Percentiles rank a stretch among this genome's conserved stretches.
Conservation (phyloP, 2,329 filamentous ascomycete species). For the Arthrinium phaeospermum region DNA sequence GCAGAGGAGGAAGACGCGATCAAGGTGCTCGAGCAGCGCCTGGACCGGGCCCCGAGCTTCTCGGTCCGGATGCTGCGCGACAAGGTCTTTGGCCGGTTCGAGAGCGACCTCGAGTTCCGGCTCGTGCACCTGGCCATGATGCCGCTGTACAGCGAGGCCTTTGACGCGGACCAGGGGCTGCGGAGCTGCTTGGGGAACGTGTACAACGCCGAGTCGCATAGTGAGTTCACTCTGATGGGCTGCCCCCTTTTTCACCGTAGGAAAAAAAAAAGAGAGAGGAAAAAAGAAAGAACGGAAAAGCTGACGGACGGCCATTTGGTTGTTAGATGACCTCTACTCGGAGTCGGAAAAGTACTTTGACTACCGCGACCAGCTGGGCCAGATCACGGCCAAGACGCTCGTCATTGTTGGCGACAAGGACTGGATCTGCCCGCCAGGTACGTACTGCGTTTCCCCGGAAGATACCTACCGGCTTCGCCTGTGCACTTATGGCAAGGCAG, state of each 20-base stretch:
- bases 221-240: slow-evolving; percentile 29
- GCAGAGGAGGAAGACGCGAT: slow-evolving; percentile 43
- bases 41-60: slow-evolving; percentile 42
- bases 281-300: no score
- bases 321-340: slow-evolving; percentile 42
- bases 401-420: slow-evolving; percentile 45
- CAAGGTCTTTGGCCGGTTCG: slow-evolving; percentile 45
- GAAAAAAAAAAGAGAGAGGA: no score
- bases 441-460: not conserved
- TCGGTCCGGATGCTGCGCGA: slow-evolving; percentile 43
- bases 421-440: slow-evolving; percentile 47
- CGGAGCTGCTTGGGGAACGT: slow-evolving; percentile 36
- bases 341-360: slow-evolving; percentile 46
- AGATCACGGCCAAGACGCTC: slow-evolving; percentile 41
- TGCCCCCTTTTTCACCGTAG: no score
- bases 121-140: slow-evolving; percentile 44
- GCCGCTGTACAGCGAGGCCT: slow-evolving; percentile 44
- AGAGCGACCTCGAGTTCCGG: slow-evolving; percentile 44
- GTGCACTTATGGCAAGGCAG: not conserved
- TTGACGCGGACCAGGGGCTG: slow-evolving; percentile 41
- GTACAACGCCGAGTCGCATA: slow-evolving; percentile 44
- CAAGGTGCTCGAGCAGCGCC: slow-evolving; percentile 37
- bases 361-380: slow-evolving; percentile 37
- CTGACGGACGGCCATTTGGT: not conserved
- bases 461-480: no score